phyloP scores from a whole-genome alignment of 1,139 yeast species.

The Sugiyamaella neomexicana region DNA sequence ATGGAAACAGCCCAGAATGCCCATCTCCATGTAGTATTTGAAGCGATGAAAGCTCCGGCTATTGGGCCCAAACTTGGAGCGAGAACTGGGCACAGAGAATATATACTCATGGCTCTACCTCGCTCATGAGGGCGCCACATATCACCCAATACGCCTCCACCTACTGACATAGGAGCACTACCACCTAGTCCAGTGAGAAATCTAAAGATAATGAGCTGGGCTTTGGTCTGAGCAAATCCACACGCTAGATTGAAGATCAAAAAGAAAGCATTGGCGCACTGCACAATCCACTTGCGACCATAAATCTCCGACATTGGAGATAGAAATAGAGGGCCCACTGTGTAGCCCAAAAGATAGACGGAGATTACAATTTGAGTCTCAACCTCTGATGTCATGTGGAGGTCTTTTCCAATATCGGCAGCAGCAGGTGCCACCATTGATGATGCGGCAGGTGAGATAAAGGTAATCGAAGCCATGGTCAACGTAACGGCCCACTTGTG shows the following conservation, averaged over 20 bases:
- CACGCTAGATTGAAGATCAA: slow-evolving; percentile 58
- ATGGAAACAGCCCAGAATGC: slow-evolving; percentile 56
- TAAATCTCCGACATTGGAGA: slow-evolving; percentile 62
- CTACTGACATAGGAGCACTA: slow-evolving; percentile 57
- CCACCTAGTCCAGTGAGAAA: slow-evolving; percentile 62
- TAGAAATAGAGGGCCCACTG: slow-evolving; percentile 57
- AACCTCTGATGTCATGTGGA: slow-evolving; percentile 44
- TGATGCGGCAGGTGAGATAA: slow-evolving; percentile 59
- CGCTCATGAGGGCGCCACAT: slow-evolving; percentile 53
- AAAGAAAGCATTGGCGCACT: slow-evolving; percentile 51
- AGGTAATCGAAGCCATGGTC: slow-evolving; percentile 54
- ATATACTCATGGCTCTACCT: slow-evolving; percentile 57
- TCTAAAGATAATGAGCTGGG: slow-evolving; percentile 53
- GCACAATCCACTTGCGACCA: slow-evolving; percentile 55
- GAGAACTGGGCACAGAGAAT: slow-evolving; percentile 54
- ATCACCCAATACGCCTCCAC: slow-evolving; percentile 67
- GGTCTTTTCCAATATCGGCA: slow-evolving; percentile 45
- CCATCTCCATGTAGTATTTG: slow-evolving; percentile 55
- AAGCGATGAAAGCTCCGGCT: slow-evolving; percentile 56
- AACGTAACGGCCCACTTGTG: slow-evolving; percentile 48
- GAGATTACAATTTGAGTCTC: slow-evolving; percentile 53
- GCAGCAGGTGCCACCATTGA: slow-evolving; percentile 62
- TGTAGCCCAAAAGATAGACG: slow-evolving; percentile 61
- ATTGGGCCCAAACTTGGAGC: slow-evolving; percentile 67
- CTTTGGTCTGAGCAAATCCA: slow-evolving; percentile 52